Evolutionary conservation across 1,284 basidiomycete species (phyloP), one percentile per base, ranked within the genome.

Genomic region (Polyporus tsugae): DNA sequence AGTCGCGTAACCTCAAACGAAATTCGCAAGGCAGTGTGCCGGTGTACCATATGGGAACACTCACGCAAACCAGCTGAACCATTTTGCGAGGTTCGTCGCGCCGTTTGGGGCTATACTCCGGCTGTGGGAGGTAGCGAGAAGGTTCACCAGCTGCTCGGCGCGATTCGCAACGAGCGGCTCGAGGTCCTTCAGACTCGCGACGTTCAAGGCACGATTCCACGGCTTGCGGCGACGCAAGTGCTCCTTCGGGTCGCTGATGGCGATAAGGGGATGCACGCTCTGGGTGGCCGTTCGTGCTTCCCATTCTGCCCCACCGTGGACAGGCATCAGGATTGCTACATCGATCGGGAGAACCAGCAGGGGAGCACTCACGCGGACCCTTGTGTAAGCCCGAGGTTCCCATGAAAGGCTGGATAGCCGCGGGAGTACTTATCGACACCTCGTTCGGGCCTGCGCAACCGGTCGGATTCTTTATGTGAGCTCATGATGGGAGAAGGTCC

Each of bases 401-500:
- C 79, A 88, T 80, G 60, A 87, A 71, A 6, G 83, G 80, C 4
- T 72, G 73, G 29, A 87, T 76, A 6, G 83, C 84, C n/a, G 79
- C 77, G 7, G 78, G 79, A 64, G 83, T 80, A 53, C 79, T 73
- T 49, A 89, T 81, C 0, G 84, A 86, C 11, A 89, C 68, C 59
- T 88, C 86, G 67, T 89, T 89, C n/a, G 87, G 87, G 60, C 87
- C 87, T 88, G 64, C 19, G 19, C 9, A 36, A 64, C 66, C 67
- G 64, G 66, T 60, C 62, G 61, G n/a, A 41, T 42, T 39, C 42
- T 64, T 36, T 60, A 49, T 6, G 41, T 64, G 64, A 7, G 22
- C 49, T 44, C 22, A 9, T 63, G n/a, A 9, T 63, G n/a, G 15
- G 46, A 35, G 52, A 5, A 6, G 17, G 29, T 39, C 59, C 22